Evolutionary conservation across 2,329 filamentous ascomycete genomes (phyloP).

Genomic region (Rhinocladiella similis): DNA sequence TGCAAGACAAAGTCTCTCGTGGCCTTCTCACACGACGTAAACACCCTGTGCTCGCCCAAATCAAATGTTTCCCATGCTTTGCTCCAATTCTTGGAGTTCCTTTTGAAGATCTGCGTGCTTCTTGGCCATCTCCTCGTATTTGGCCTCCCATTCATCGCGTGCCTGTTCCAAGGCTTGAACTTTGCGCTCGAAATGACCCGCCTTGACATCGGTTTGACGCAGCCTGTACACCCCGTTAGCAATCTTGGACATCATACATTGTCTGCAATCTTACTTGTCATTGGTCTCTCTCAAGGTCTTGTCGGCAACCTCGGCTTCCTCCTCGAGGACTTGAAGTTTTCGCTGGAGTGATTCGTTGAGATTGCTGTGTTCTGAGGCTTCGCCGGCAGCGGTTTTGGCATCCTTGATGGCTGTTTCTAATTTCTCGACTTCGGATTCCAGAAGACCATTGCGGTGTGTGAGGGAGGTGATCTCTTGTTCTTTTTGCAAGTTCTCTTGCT

Average conservation of each 20-base stretch:
- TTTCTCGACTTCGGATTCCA: conserved; percentile 91
- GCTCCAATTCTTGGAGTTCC: conserved; percentile 87
- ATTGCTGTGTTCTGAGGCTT: conserved; percentile 77
- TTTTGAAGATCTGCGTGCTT: conserved; percentile 82
- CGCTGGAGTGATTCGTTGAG: conserved; percentile 91
- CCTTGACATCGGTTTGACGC: conserved; percentile 98
- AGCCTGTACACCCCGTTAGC: conserved; percentile 60
- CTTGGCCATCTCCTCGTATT: conserved; percentile 97
- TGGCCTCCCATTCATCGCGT: conserved; percentile 91
- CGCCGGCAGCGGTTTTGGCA: conserved; percentile 80
- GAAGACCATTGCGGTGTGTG: conserved; percentile 88
- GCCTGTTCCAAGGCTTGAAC: conserved; percentile 92
- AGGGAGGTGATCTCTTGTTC: conserved; percentile 98
- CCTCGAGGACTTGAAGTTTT: conserved; percentile 92
- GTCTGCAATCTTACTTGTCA: conserved; percentile 75
- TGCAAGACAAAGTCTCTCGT: conserved; percentile 27
- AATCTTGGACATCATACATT: conserved; percentile 1
- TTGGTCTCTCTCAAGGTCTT: conserved; percentile 95
- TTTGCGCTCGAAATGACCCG: conserved; percentile 98
- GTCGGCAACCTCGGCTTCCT: conserved; percentile 95
- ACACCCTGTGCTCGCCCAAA: conserved; percentile 26
- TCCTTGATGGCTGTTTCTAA: conserved; percentile 81
- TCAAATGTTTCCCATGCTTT: conserved; percentile 91
- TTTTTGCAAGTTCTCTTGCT: conserved; percentile 94
- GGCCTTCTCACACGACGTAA: conserved; percentile 18